Evolutionary conservation across 192 early-diverging fungal genomes (phyloP).

Genomic region (Coemansia sp.): DNA sequence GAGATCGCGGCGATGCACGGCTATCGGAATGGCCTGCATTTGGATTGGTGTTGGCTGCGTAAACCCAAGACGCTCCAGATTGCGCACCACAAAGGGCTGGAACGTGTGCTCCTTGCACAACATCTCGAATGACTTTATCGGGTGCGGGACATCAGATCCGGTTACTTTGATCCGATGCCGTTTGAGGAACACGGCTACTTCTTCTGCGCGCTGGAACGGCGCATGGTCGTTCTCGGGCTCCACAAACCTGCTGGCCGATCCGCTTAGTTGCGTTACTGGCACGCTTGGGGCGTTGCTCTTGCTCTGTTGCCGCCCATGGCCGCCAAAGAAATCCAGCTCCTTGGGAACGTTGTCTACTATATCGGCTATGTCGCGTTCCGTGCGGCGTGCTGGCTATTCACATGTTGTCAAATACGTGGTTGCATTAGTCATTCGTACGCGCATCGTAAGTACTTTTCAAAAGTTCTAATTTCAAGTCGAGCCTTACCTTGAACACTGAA

Average conservation of each 20-base stretch:
- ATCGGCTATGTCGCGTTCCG: conserved; percentile 8
- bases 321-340: conserved; percentile 48
- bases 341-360: conserved; percentile 41
- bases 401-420: background rate
- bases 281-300: conserved; percentile 10
- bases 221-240: conserved; percentile 39
- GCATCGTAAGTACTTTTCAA: too few species aligned
- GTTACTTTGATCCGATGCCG: conserved; percentile 78
- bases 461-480: too few species aligned
- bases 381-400: conserved; percentile 20
- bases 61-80: conserved; percentile 71
- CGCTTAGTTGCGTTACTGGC: conserved; percentile 39
- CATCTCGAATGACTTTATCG: conserved; percentile 79
- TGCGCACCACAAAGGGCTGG: conserved; percentile 71
- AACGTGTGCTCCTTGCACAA: conserved; percentile 73
- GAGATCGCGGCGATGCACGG: conserved; percentile 89
- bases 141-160: conserved; percentile 85
- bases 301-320: conserved; percentile 19
- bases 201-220: conserved; percentile 30
- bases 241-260: conserved; percentile 49
- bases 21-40: conserved; percentile 90
- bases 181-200: conserved; percentile 72
- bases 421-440: background rate
- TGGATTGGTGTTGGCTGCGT: conserved; percentile 86
- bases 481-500: conserved; percentile 74